Percentiles rank a stretch among this genome's conserved stretches.
Evolutionary conservation across 2,329 filamentous ascomycete genomes (phyloP).

Genomic region (Stachybotrys elegans): DNA sequence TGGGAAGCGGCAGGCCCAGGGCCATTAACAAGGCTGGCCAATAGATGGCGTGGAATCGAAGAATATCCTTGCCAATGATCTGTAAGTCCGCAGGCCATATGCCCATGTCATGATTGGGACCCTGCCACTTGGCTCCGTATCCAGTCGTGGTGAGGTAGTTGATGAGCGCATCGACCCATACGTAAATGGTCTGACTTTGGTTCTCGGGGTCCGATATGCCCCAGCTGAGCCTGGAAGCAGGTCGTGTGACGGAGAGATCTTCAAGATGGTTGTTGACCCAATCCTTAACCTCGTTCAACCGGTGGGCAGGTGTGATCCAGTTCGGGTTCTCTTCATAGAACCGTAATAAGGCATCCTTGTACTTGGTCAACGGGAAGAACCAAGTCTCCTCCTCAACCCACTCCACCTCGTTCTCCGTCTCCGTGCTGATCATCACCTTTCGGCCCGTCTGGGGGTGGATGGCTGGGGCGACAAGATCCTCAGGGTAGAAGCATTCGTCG

Average conservation of each 20-base stretch:
- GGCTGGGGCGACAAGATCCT: constrained; percentile 65
- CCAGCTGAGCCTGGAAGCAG: constrained; percentile 73
- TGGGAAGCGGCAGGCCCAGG: constrained; percentile 71
- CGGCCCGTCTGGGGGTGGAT: constrained; percentile 76
- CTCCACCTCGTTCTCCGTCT: constrained; percentile 89
- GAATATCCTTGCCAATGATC: constrained; percentile 92
- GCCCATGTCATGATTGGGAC: constrained; percentile 53
- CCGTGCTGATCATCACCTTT: constrained; percentile 75
- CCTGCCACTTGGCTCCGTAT: constrained; percentile 59
- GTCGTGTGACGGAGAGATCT: constrained; percentile 86
- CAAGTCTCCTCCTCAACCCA: constrained; percentile 94
- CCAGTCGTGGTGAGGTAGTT: constrained; percentile 90
- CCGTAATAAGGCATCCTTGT: constrained; percentile 70
- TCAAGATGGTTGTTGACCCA: constrained; percentile 74
- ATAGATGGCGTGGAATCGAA: constrained; percentile 94
- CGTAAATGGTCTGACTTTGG: constrained; percentile 84
- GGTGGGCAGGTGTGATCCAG: constrained; percentile 67
- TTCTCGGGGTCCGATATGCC: constrained; percentile 87
- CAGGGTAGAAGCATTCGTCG: constrained; percentile 94
- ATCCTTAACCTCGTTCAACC: constrained; percentile 73
- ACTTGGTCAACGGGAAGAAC: constrained; percentile 84
- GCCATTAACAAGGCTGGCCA: constrained; percentile 97
- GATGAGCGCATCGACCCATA: constrained; percentile 93
- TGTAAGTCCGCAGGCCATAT: constrained; percentile 92
- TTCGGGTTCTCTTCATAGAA: constrained; percentile 74